Base-by-base conservation (phyloP, 495 filamentous ascomycete genomes). In the Aspergillus kassunensis region DNA sequence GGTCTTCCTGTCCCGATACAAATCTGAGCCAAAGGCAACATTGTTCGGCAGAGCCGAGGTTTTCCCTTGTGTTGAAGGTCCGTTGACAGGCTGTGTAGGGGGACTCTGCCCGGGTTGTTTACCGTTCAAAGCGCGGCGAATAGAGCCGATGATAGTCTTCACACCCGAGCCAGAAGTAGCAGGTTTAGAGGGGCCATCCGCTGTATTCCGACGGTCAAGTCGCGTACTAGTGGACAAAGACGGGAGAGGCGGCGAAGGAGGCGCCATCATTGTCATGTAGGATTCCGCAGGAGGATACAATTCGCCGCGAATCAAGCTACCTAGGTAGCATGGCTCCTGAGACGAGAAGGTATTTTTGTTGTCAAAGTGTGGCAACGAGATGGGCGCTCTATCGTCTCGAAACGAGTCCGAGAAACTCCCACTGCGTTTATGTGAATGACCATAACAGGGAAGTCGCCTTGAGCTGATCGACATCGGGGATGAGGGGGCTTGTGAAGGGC, bases 381-480 rank as follows among this genome's bases (percentile, higher is more conserved):
- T 62, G 4, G 88, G 85, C 9, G 73, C 65, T 50, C 86, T 74
- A 47, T 80, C 77, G 63, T 96, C 91, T 61, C 91, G 79, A 49
- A 92, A 74, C 3, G 93, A 95, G 64, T 98, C 93, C 1, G 87
- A 90, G 53, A 96, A 88, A 62, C 86, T 88, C 13, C 82, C 85
- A 56, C 84, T 87, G 42, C 86, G 77, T 64, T 87, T 87, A 63
- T 88, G 86, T 10, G 73, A 66, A 62, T 81, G 72, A 15, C 71
- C 62, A 49, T 77, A 66, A 40, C 68, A 73, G 12, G 75, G 63
- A 36, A 65, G 61, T 18, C 68, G 62, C 29, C 57, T 55, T 4
- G 66, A 58, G 11, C 54, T 42, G 37, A 62, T 60, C 4, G 72
- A 53, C 18, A 53, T 64, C 19, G 53, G 47, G 13, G 70, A 58